These are phyloP conservation scores for Triglochin maritima DNA, from an alignment of 106 monocot species.

Conservation along the genomic window DNA sequence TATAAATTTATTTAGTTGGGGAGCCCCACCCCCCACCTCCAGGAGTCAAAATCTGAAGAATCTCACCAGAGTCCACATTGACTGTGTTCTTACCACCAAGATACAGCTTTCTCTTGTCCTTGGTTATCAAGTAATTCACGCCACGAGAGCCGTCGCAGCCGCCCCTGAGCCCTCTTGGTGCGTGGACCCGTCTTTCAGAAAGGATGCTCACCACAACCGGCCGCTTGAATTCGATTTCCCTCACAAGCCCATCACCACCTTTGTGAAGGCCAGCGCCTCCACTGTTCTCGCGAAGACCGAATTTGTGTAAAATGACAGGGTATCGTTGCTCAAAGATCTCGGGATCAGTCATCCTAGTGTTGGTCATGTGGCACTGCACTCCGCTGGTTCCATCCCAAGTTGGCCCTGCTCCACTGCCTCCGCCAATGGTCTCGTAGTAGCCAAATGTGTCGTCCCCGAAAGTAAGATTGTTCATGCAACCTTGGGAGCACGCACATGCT, in stretches of 20 bases:
- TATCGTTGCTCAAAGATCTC: constrained; percentile 95
- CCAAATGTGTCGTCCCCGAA: constrained; percentile 87
- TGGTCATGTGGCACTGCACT: constrained; percentile 98
- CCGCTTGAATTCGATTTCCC: constrained; percentile 75
- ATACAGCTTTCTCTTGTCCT: constrained; percentile 52
- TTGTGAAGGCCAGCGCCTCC: constrained; percentile 62
- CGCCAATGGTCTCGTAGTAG: constrained; percentile 94
- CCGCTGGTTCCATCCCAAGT: constrained; percentile 86
- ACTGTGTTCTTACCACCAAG: constrained; percentile 92
- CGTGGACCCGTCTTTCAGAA: constrained; percentile 69
- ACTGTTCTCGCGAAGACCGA: constrained; percentile 62
- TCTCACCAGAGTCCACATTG: constrained; percentile 52
- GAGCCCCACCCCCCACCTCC: constrained; percentile 90
- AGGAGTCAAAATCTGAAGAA: constrained; percentile 77
- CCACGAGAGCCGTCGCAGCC: constrained; percentile 63
- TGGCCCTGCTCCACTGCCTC: constrained; percentile 85
- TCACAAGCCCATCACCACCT: constrained; percentile 85
- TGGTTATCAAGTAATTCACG: constrained; percentile 56
- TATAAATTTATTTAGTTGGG: neutral
- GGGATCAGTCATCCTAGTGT: constrained; percentile 94
- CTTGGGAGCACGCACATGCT: constrained; percentile 91
- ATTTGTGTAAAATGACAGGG: constrained; percentile 64
- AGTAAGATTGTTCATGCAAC: constrained; percentile 96
- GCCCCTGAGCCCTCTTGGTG: constrained; percentile 71
- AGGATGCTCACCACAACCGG: constrained; percentile 79